Conservation (phyloP, 2,329 filamentous ascomycete species). For the Chalara sp. region DNA sequence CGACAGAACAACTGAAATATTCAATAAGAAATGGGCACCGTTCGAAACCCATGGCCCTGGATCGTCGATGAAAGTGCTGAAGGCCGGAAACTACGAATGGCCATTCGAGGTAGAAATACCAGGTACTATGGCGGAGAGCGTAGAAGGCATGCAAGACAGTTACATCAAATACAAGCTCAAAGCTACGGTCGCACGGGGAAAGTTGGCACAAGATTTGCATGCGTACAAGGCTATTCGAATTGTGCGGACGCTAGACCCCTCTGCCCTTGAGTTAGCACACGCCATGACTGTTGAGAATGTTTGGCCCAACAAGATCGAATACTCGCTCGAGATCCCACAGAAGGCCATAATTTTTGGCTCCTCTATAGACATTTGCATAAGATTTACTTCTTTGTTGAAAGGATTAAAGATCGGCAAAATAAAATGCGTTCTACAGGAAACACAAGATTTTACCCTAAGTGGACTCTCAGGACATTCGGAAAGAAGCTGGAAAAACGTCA, state of each 20-base stretch:
- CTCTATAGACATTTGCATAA: constrained; percentile 75
- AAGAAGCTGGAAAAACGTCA: constrained; percentile 55
- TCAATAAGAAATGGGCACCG: constrained; percentile 61
- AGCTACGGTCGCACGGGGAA: constrained; percentile 79
- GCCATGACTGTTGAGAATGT: constrained; percentile 95
- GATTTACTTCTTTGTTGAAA: constrained; percentile 82
- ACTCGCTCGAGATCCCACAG: constrained; percentile 86
- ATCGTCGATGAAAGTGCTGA: constrained; percentile 45
- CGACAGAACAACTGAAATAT: constrained; percentile 52
- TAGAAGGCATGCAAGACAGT: constrained; percentile 81
- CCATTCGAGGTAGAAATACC: constrained; percentile 71
- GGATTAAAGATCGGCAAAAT: constrained; percentile 81
- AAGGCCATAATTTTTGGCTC: constrained; percentile 94
- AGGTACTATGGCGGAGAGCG: constrained; percentile 71
- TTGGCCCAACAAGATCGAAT: constrained; percentile 96
- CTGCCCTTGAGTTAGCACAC: constrained; percentile 71
- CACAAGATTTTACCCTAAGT: constrained; percentile 57
- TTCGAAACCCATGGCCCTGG: constrained; percentile 49
- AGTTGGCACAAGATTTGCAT: constrained; percentile 80
- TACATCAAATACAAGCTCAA: constrained; percentile 88
- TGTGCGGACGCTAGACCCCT: constrained; percentile 69
- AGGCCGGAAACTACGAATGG: constrained; percentile 76
- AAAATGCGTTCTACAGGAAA: constrained; percentile 72
- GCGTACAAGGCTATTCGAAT: constrained; percentile 73
- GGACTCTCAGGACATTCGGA: constrained; percentile 37